Evolutionary conservation across 2,329 filamentous ascomycete species (phyloP), one percentile per base, ranked within the genome.

Genomic region (Diaporthe capsici): DNA sequence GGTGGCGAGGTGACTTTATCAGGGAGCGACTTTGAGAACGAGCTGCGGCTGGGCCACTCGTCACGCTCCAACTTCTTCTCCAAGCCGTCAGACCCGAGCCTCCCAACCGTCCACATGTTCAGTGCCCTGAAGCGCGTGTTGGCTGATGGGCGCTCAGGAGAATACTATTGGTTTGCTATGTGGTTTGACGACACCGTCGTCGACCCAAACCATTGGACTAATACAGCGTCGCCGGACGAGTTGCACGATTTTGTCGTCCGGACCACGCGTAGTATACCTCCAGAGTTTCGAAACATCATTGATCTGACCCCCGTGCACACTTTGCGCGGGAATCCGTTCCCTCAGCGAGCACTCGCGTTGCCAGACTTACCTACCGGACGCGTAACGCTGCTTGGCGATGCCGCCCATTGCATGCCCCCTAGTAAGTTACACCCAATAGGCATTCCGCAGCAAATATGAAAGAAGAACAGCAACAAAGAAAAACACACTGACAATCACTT

Each of bases 11-110:
- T 63, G 39, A 63, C 15, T 0, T 13, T 63, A 8, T 63, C n/a
- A 2, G 60, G 60, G 2, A 63, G 39, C n/a, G 60, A 63, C 39
- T 63, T 63, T 39, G 60, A 63, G 60, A 63, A 44, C 25, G 60
- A 63, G 39, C 25, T 63, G 15, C 60, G n/a, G n/a, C 39, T 63
- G 25, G 60, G 60, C 6, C 60, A 63, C 39, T 63, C 60, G 12
- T 44, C 60, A 44, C 60, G 60, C 7, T 63, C 60, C 39, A 44
- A 63, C 39, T 44, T 63, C 39, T 42, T 47, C 7, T 28, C 39
- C 7, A 39, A 44, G 60, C n/a, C 37, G 13, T 7, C 42, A 28
- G 25, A 44, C 10, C 25, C 60, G 15, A 20, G 42, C 5, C 15
- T 47, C n/a, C 60, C 60, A 31, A 31, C 15, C 8, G n/a, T 44